Percentiles rank a stretch among this genome's conserved stretches.
phyloP scores from a whole-genome alignment of 1,284 basidiomycete genomes.

The Neolentinus lepideus region DNA sequence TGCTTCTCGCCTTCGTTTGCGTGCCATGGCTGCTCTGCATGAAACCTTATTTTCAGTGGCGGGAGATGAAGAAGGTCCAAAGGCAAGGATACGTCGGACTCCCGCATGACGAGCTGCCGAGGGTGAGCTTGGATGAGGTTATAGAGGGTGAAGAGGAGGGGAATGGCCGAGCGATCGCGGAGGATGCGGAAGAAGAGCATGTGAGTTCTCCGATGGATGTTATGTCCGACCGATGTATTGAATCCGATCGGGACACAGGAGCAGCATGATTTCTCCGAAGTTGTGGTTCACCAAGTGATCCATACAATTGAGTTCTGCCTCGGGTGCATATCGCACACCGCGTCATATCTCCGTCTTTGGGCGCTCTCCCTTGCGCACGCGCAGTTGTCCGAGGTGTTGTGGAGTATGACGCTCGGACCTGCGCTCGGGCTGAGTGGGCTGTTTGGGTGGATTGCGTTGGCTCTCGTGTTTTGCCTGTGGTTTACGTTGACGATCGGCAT shows the following conservation, averaged over 20 bases:
- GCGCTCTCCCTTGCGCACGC: constrained; percentile 97
- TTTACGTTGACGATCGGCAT: constrained; percentile 72
- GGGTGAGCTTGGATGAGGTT: constrained; percentile 42
- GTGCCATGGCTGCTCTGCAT: constrained; percentile 93
- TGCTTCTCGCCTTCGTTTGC: constrained; percentile 80
- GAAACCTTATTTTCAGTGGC: constrained; percentile 93
- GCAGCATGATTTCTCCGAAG: constrained; percentile 87
- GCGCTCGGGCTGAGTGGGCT: constrained; percentile 53
- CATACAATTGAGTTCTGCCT: constrained; percentile 99
- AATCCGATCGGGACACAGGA: constrained; percentile 36
- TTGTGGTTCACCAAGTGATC: constrained; percentile 95
- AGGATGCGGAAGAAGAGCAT: constrained; percentile 60
- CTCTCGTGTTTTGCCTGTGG: constrained; percentile 75
- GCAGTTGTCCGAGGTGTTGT: constrained; percentile 93
- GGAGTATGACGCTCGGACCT: constrained; percentile 73
- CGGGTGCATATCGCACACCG: constrained; percentile 98
- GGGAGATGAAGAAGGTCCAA: constrained; percentile 84
- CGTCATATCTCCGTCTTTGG: constrained; percentile 98
- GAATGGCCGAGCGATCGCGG: constrained; percentile 67
- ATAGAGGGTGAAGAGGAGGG: constrained; percentile 84
- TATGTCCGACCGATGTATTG: constrained; percentile 7
- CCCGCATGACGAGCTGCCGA: constrained; percentile 18
- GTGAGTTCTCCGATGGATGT: constrained; percentile 34
- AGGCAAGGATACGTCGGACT: constrained; percentile 82
- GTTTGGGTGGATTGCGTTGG: constrained; percentile 51